Evolutionary conservation across 2,329 filamentous ascomycete species (phyloP).

Genomic region (Nothophaeocryptopus gaeumannii): DNA sequence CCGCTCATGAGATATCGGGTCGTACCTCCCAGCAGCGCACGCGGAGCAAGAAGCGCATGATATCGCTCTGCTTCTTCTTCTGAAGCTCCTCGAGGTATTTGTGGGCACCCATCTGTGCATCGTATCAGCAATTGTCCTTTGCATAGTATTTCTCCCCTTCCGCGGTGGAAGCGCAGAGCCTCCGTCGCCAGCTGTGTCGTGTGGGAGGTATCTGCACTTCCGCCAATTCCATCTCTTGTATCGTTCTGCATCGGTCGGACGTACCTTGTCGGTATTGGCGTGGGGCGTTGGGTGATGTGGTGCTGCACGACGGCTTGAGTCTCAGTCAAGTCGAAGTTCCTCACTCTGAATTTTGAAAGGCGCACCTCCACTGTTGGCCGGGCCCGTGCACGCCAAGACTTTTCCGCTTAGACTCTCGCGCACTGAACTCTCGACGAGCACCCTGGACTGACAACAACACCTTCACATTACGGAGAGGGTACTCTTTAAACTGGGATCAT

Average conservation of each 20-base stretch:
- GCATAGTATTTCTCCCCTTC: slow-evolving; percentile 1
- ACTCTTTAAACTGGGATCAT: too few species aligned
- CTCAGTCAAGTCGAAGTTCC: too few species aligned
- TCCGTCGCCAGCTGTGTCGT: slow-evolving; percentile 1
- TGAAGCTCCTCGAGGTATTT: slow-evolving; percentile 99
- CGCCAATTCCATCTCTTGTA: slow-evolving; percentile 6
- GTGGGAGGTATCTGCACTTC: slow-evolving; percentile 1
- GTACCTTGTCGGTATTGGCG: slow-evolving; percentile 30
- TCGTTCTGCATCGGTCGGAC: slow-evolving; percentile 10
- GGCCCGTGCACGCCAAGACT: too few species aligned
- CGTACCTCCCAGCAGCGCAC: slow-evolving; percentile 99
- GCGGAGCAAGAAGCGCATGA: slow-evolving; percentile 99
- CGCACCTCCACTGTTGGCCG: too few species aligned
- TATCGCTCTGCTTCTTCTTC: slow-evolving; percentile 99
- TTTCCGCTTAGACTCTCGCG: too few species aligned
- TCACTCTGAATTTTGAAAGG: too few species aligned
- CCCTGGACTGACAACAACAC: too few species aligned
- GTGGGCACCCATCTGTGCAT: slow-evolving; percentile 87
- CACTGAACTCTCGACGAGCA: too few species aligned
- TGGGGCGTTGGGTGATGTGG: slow-evolving; percentile 13
- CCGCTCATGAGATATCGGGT: slow-evolving; percentile 33
- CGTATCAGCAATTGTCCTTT: slow-evolving; percentile 19
- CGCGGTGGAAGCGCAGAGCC: slow-evolving; percentile 1
- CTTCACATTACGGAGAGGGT: too few species aligned
- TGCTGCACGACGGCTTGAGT: too few species aligned